These are phyloP conservation scores for Iodosphaeria phyllophila DNA, from an alignment of 2,329 filamentous ascomycete species.

Conservation along the genomic window DNA sequence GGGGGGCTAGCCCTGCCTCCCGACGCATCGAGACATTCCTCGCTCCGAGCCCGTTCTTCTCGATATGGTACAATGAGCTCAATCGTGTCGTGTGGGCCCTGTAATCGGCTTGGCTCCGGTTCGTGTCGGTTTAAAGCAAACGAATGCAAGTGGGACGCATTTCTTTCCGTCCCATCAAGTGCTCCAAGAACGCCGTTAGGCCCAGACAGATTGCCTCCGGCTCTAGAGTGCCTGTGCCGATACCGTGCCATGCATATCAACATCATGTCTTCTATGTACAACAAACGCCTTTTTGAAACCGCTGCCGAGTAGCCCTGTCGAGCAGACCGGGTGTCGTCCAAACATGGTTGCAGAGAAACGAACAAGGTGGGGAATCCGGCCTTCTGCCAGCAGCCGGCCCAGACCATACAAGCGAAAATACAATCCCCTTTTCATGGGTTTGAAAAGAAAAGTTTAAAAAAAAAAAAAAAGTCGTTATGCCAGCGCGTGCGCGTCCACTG, in stretches of 20 bases:
- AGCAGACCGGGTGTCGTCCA: too few relatives aligned
- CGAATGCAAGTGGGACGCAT: constrained; percentile 22
- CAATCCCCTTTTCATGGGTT: too few relatives aligned
- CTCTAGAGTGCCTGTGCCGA: constrained; percentile 28
- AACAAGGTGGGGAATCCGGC: constrained; percentile 7
- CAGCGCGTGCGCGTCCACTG: constrained; percentile 23
- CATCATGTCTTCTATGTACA: constrained; percentile 30
- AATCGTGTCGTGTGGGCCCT: too few relatives aligned
- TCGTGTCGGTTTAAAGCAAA: constrained; percentile 21
- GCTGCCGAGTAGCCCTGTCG: constrained; percentile 13
- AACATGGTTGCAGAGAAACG: constrained; percentile 11
- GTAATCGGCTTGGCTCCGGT: too few relatives aligned
- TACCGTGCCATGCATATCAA: constrained; percentile 29
- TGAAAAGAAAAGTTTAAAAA: constrained; percentile 7
- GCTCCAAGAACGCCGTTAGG: constrained; percentile 28
- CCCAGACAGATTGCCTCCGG: constrained; percentile 18
- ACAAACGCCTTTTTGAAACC: constrained; percentile 19
- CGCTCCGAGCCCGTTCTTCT: too few relatives aligned
- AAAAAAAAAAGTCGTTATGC: constrained; percentile 15
- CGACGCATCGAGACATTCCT: too few relatives aligned
- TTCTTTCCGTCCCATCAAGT: constrained; percentile 17
- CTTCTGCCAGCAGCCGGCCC: constrained; percentile 3
- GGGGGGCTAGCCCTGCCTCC: constrained; percentile 16
- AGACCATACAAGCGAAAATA: constrained; percentile 6
- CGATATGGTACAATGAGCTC: too few relatives aligned